Evolutionary conservation across 805 yeast genomes (phyloP), one percentile per base, ranked within the genome.

Genomic region (Candida incommunis): DNA sequence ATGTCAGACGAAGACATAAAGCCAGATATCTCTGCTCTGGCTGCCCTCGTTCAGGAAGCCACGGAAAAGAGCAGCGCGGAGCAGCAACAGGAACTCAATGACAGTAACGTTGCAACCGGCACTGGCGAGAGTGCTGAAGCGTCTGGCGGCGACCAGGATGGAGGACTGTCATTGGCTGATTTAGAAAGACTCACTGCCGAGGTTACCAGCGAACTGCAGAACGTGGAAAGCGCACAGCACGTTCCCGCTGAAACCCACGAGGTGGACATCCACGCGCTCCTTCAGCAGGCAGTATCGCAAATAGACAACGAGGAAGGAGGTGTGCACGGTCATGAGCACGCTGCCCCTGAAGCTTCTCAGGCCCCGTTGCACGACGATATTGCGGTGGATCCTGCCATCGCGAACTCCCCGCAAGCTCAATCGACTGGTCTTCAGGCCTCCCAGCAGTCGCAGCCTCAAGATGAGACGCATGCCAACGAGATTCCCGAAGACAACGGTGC

Each of bases 1-100:
- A 31, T 31, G 37, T 9, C 37, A n/a, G 37, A 31, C 13, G 37
- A 31, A n/a, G n/a, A n/a, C n/a, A n/a, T n/a, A n/a, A n/a, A n/a
- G n/a, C 37, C 13, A 31, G 37, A 31, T 18, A 31, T 31, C n/a
- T 9, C 37, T 5, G 37, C 9, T 16, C 37, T 31, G 9, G 20
- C 37, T 9, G 37, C 37, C 7, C 37, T 31, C 7, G 18, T 31
- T 7, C 37, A 31, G n/a, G 37, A 18, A 31, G 37, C 37, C 18
- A n/a, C n/a, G n/a, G n/a, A n/a, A 13, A 25, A 13, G 27, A 25
- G 11, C 27, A 13, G 7, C 27, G 11, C 13, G 13, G 11, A 25
- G 27, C 27, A 25, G 13, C 27, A 9, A 25, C 27, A 7, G 27
- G 27, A 25, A 13, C 27, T 9, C 27, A 25, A n/a, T n/a, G n/a